Evolutionary conservation across 2,329 filamentous ascomycete species (phyloP).

Genomic region (Monosporascus sp.): DNA sequence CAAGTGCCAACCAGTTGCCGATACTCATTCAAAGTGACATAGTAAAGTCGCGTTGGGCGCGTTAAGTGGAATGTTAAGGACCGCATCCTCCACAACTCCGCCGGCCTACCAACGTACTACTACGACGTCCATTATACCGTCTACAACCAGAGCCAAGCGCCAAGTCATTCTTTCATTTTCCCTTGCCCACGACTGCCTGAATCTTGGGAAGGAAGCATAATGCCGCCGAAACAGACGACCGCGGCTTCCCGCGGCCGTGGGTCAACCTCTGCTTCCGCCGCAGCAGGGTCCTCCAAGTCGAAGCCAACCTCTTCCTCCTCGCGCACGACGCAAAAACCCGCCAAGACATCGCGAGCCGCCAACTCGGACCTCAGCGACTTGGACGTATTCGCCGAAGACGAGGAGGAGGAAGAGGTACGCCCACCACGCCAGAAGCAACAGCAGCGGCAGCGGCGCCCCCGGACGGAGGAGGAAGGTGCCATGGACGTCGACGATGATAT

Average conservation of each 20-base stretch:
- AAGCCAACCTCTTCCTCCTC: background rate
- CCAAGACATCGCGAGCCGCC: conserved; percentile 4
- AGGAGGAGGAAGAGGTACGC: conserved; percentile 14
- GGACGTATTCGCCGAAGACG: conserved; percentile 22
- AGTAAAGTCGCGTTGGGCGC: too few relatives aligned
- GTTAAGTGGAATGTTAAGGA: too few relatives aligned
- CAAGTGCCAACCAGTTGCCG: too few relatives aligned
- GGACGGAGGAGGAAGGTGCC: conserved; percentile 9
- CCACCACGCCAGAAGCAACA: conserved; percentile 1
- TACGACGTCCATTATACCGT: too few relatives aligned
- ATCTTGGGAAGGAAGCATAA: conserved; percentile 12
- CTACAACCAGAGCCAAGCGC: too few relatives aligned
- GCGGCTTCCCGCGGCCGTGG: conserved; percentile 30
- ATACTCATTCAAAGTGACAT: too few relatives aligned
- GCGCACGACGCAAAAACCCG: conserved; percentile 4
- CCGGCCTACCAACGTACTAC: too few relatives aligned
- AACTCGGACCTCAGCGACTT: conserved; percentile 12
- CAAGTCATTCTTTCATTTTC: too few relatives aligned
- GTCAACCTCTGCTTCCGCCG: conserved; percentile 4
- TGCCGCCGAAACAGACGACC: conserved; percentile 38
- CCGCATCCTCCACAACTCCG: too few relatives aligned
- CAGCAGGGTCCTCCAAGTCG: conserved; percentile 8
- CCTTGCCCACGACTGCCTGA: too few relatives aligned
- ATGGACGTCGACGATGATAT: conserved; percentile 1
- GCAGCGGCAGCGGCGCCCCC: conserved; percentile 6